These are phyloP conservation scores for Pichia sp. DNA, from an alignment of 1,139 yeast genomes.

Conservation along the genomic window DNA sequence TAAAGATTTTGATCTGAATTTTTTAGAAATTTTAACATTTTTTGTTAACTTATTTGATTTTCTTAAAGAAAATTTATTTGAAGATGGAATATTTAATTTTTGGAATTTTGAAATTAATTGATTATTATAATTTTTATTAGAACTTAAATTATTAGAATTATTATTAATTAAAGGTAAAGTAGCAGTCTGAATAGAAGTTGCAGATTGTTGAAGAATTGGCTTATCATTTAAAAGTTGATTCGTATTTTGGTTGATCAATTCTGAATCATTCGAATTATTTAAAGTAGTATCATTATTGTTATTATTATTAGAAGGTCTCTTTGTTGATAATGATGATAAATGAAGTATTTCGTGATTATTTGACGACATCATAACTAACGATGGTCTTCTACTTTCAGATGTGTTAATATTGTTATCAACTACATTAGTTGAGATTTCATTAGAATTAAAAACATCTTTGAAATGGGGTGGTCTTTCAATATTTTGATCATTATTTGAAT, in stretches of 20 bases:
- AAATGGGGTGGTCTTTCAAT: slow-evolving; percentile 26
- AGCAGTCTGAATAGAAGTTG: neutral
- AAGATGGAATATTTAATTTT: slow-evolving; percentile 3
- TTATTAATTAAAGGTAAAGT: neutral
- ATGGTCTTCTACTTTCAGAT: slow-evolving; percentile 27
- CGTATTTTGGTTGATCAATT: neutral
- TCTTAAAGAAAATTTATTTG: neutral
- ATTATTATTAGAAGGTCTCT: neutral
- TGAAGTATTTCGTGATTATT: neutral
- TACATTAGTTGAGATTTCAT: slow-evolving; percentile 10
- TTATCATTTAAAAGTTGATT: neutral
- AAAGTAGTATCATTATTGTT: neutral
- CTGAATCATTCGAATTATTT: neutral
- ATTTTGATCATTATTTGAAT: slow-evolving; percentile 26
- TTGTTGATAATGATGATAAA: neutral
- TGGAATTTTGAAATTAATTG: slow-evolving; percentile 7
- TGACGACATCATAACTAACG: slow-evolving; percentile 18
- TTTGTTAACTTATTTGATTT: neutral
- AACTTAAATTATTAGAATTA: neutral
- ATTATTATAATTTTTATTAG: too few species aligned
- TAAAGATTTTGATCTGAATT: slow-evolving; percentile 34
- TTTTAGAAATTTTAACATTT: slow-evolving; percentile 3
- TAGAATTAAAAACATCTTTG: slow-evolving; percentile 22
- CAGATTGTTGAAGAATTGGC: neutral
- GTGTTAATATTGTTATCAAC: slow-evolving; percentile 15